Base-by-base conservation (phyloP, 345 rosid genomes). In the Eucalyptus tenuipes region DNA sequence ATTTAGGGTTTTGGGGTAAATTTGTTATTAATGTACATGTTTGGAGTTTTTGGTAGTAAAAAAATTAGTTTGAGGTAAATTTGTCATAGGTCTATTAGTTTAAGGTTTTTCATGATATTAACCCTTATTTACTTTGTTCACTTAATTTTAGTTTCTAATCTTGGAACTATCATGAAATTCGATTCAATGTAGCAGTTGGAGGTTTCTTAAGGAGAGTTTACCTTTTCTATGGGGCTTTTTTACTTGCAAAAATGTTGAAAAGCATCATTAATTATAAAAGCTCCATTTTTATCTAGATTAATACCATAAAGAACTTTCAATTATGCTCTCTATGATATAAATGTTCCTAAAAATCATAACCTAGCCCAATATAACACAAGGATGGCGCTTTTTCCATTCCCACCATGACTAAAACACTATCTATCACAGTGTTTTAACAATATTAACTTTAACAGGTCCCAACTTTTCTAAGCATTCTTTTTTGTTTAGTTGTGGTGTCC, bases 51-150 rank as follows among this genome's bases (percentile, higher is more conserved):
- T 18, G 4, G 24, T 1, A 4, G 0, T 18, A 2, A 52, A 18
- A 52, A 52, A 52, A 52, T 52, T 52, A 52, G 4, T 52, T 52
- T 52, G 4, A 52, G 2, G 4, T 52, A 52, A 52, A 52, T 52
- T 52, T 52, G 4, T 52, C 10, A 52, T 18, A 7, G 2, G 2
- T 52, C 1, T 52, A 52, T 52, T 4, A 0, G 0, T 52, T 52
- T 52, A 18, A 7, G 2, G 0, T 52, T 52, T 52, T 52, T 52
- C 57, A 52, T 18, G 10, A 52, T 52, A 7, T 52, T 52, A 52
- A 52, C 10, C 10, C 4, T 52, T 52, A 52, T 52, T 52, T 52
- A 52, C 18, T 52, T 3, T 52, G 4, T 52, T 52, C 10, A 61
- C 71, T 13, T 61, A 61, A 61, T 61, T 61, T 10, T 24, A 29